These are phyloP conservation scores for Taxawa tesnikishii DNA, from an alignment of 2,329 filamentous ascomycete species.

Conservation along the genomic window DNA sequence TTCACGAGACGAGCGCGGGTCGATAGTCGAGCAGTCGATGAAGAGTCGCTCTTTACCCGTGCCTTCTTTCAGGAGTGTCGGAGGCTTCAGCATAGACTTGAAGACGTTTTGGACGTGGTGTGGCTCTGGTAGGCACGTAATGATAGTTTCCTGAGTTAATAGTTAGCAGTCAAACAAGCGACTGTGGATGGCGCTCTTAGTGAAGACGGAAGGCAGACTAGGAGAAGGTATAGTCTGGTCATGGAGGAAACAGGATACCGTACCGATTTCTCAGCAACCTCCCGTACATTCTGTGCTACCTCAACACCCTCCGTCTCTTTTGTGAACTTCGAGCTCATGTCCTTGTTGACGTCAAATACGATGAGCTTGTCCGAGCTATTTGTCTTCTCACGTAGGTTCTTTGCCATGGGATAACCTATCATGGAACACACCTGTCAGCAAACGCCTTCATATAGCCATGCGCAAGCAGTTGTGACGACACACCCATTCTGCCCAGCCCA, in stretches of 20 bases:
- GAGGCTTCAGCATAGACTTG: conserved; percentile 55
- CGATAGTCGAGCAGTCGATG: conserved; percentile 95
- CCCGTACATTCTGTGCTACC: conserved; percentile 44
- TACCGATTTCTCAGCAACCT: conserved; percentile 57
- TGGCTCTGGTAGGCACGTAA: conserved; percentile 83
- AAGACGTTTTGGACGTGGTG: conserved; percentile 79
- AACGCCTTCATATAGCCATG: conserved; percentile 10
- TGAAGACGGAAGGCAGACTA: conserved; percentile 38
- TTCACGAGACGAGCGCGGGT: conserved; percentile 69
- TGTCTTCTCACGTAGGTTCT: conserved; percentile 56
- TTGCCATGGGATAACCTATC: conserved; percentile 59
- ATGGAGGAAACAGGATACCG: too few species aligned
- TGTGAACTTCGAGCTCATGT: conserved; percentile 43
- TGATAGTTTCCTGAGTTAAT: conserved; percentile 57
- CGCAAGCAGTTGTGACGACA: conserved; percentile 14
- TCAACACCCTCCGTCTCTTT: conserved; percentile 42
- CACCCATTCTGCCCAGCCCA: conserved; percentile 38
- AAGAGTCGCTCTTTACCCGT: conserved; percentile 57
- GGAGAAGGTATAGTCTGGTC: conserved; percentile 58
- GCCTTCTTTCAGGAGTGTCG: conserved; percentile 36
- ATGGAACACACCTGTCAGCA: not conserved
- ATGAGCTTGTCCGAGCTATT: conserved; percentile 49
- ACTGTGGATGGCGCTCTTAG: not conserved
- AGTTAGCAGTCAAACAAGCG: not conserved
- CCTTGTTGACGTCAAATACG: conserved; percentile 53